A percentile compares a stretch with the other conserved stretches of the same genome.
Conservation (phyloP, 2,329 filamentous ascomycete species). For the Penicillium aurantiogriseum region DNA sequence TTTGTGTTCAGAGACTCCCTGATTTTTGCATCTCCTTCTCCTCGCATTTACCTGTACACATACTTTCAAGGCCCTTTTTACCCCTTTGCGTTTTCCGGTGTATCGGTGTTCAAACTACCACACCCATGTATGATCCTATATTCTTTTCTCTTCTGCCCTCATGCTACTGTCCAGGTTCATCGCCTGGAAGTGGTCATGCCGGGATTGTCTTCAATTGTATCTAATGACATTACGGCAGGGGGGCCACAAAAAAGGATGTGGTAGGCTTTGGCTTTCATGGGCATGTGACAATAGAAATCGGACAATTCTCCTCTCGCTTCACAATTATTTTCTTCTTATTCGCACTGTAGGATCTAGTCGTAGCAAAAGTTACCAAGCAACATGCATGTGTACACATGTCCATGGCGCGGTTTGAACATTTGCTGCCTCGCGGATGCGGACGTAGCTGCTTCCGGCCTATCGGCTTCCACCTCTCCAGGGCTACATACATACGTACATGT, state of each 20-base stretch:
- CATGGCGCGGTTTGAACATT: neutral
- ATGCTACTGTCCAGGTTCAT: constrained; percentile 22
- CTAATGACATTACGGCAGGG: constrained; percentile 42
- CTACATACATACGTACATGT: neutral
- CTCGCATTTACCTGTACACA: constrained; percentile 41
- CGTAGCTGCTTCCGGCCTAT: neutral
- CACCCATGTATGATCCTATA: constrained; percentile 25
- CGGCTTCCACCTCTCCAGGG: neutral
- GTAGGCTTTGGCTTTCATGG: constrained; percentile 31
- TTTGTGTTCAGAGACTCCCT: constrained; percentile 27
- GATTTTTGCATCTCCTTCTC: constrained; percentile 25
- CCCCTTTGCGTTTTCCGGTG: constrained; percentile 35
- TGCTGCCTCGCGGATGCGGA: neutral
- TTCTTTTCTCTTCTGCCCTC: constrained; percentile 25
- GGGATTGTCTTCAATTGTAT: constrained; percentile 40
- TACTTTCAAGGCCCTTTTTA: constrained; percentile 29
- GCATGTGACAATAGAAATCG: constrained; percentile 41
- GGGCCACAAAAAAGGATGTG: constrained; percentile 36
- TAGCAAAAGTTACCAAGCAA: constrained; percentile 10
- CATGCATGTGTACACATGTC: neutral
- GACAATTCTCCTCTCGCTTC: constrained; percentile 43
- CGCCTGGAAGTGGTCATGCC: constrained; percentile 22
- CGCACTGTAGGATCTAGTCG: neutral
- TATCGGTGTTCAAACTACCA: constrained; percentile 36
- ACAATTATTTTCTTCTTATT: constrained; percentile 5